Percentiles rank a stretch among this genome's conserved stretches.
phyloP scores from a whole-genome alignment of 2,329 filamentous ascomycete genomes.

The Cephalotrichum gorgonifer region DNA sequence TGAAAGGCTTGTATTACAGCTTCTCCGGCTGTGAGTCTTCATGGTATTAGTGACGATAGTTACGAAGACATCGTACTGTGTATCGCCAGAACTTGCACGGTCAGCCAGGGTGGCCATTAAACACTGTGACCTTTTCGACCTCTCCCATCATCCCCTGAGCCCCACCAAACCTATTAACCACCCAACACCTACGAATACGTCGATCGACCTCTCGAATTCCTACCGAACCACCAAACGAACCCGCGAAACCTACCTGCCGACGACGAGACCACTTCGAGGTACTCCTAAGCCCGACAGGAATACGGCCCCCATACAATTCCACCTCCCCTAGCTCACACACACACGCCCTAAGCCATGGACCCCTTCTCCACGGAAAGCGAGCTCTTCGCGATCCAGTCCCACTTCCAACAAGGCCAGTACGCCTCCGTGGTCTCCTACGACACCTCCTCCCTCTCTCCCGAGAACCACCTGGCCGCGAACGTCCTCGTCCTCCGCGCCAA shows the following conservation, averaged over 20 bases:
- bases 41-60: too few relatives aligned
- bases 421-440: slow-evolving; percentile 79
- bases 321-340: slow-evolving; percentile 7
- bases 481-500: slow-evolving; percentile 73
- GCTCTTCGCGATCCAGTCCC: slow-evolving; percentile 60
- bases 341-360: slow-evolving; percentile 48
- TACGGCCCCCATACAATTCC: not conserved
- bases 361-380: slow-evolving; percentile 63
- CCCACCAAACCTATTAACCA: not conserved
- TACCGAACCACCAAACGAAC: not conserved
- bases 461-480: slow-evolving; percentile 67
- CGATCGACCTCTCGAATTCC: not conserved
- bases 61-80: too few relatives aligned
- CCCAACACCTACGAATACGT: not conserved
- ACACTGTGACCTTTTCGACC: slow-evolving; percentile 5
- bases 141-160: not conserved
- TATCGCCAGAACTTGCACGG: too few relatives aligned
- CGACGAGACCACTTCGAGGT: not conserved
- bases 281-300: not conserved
- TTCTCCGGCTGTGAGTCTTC: too few relatives aligned
- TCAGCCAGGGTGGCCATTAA: not conserved
- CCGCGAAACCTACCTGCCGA: too few relatives aligned
- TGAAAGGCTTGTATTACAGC: too few relatives aligned
- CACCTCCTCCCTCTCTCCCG: slow-evolving; percentile 63
- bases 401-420: slow-evolving; percentile 76